phyloP scores from a whole-genome alignment of 1,139 yeast species.

The Geotrichum restrictum region DNA sequence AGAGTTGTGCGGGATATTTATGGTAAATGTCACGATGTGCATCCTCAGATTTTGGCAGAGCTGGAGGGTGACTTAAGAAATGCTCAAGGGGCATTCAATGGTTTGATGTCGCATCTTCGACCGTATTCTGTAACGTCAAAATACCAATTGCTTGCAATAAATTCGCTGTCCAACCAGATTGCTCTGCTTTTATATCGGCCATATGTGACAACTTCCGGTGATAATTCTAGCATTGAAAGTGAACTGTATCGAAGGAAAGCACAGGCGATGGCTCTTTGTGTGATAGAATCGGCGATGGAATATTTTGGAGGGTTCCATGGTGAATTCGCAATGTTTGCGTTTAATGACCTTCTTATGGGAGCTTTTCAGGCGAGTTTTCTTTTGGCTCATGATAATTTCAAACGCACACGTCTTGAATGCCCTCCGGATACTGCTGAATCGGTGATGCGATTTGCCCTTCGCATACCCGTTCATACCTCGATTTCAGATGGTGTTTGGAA shows the following conservation, averaged over 20 bases:
- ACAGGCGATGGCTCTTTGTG: conserved; percentile 3
- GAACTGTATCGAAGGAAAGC: not conserved
- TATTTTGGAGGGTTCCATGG: not conserved
- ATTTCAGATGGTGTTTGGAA: conserved; percentile 5
- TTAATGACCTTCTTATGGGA: conserved; percentile 8
- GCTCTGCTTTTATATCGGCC: conserved; percentile 11
- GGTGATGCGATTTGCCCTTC: conserved; percentile 4
- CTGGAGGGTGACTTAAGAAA: conserved; percentile 2
- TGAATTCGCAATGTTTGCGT: conserved; percentile 1
- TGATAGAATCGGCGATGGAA: conserved; percentile 11
- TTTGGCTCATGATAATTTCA: conserved; percentile 1
- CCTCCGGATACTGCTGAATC: conserved; percentile 7
- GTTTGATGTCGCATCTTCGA: not conserved
- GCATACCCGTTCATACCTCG: conserved; percentile 7
- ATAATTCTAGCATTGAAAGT: not conserved
- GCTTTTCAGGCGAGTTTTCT: conserved; percentile 13
- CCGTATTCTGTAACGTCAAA: no score
- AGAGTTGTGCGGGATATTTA: not conserved
- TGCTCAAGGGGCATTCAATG: conserved; percentile 3
- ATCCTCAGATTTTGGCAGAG: not conserved
- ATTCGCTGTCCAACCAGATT: conserved; percentile 6
- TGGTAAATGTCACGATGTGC: not conserved
- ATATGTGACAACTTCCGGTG: not conserved
- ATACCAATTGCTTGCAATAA: conserved; percentile 2
- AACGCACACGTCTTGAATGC: not conserved